A percentile compares a stretch with the other conserved stretches of the same genome.
Conservation (phyloP, 2,329 filamentous ascomycete genomes). For the Alternaria arbusti region DNA sequence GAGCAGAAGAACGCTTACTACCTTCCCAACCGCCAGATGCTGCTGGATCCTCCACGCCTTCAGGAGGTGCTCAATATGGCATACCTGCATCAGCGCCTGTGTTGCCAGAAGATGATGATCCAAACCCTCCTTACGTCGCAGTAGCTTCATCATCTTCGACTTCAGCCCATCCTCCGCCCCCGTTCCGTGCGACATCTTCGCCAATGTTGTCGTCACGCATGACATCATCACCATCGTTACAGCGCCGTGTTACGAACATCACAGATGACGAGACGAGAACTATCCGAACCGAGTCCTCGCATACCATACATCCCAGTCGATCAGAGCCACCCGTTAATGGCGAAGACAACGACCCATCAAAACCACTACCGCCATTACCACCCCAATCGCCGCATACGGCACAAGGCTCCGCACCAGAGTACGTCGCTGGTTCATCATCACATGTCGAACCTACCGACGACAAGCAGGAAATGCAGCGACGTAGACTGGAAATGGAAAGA, state of each 20-base stretch:
- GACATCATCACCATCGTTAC: slow-evolving; percentile 13
- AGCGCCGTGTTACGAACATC: slow-evolving; percentile 18
- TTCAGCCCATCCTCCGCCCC: slow-evolving; percentile 32
- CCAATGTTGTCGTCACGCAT: slow-evolving; percentile 15
- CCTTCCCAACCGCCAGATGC: slow-evolving; percentile 76
- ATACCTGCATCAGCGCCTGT: slow-evolving; percentile 47
- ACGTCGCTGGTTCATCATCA: slow-evolving; percentile 38
- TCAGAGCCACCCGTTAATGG: slow-evolving; percentile 7
- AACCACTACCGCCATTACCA: slow-evolving; percentile 31
- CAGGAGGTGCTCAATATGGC: slow-evolving; percentile 42
- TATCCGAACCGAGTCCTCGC: slow-evolving; percentile 28
- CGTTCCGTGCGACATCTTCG: slow-evolving; percentile 27
- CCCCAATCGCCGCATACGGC: slow-evolving; percentile 17
- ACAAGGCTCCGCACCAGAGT: slow-evolving; percentile 31
- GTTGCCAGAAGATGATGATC: slow-evolving; percentile 43
- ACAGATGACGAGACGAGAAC: slow-evolving; percentile 21
- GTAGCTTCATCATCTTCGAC: slow-evolving; percentile 30
- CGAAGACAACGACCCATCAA: slow-evolving; percentile 16
- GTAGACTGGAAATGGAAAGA: slow-evolving; percentile 48
- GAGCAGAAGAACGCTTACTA: slow-evolving; percentile 78
- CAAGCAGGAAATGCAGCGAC: slow-evolving; percentile 75
- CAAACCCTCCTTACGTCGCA: slow-evolving; percentile 26
- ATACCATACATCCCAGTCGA: slow-evolving; percentile 28
- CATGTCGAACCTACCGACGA: slow-evolving; percentile 64
- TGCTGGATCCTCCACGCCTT: slow-evolving; percentile 51